Evolutionary conservation across 2,329 filamentous ascomycete genomes (phyloP).

Genomic region (Cladorrhinum sp.): DNA sequence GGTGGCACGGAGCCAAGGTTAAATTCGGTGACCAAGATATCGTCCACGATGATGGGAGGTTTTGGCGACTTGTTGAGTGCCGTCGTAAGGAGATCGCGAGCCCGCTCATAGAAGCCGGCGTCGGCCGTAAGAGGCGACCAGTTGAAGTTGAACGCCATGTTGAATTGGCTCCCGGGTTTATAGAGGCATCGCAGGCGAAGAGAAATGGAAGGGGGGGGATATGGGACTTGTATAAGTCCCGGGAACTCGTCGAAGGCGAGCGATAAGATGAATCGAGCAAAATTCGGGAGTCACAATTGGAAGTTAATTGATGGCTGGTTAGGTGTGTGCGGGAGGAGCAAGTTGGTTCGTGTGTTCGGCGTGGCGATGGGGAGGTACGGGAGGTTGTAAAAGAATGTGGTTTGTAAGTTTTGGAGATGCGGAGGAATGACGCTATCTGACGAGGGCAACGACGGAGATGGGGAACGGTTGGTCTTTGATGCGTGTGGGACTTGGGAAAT

Average conservation of each 20-base stretch:
- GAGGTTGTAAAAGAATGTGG: slow-evolving; percentile 2
- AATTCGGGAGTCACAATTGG: background rate
- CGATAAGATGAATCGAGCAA: background rate
- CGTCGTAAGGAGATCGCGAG: slow-evolving; percentile 88
- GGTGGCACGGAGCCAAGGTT: slow-evolving; percentile 94
- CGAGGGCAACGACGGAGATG: background rate
- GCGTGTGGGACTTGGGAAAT: slow-evolving; percentile 20
- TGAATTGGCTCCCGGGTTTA: slow-evolving; percentile 43
- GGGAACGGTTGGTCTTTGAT: slow-evolving; percentile 18
- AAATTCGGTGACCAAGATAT: slow-evolving; percentile 96
- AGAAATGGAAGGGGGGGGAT: background rate
- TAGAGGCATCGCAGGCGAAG: slow-evolving; percentile 25
- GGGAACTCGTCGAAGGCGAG: background rate
- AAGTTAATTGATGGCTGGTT: background rate
- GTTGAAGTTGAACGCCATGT: slow-evolving; percentile 99
- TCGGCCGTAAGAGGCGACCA: slow-evolving; percentile 98
- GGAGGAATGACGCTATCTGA: slow-evolving; percentile 27
- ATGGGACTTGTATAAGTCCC: background rate
- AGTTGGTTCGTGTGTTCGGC: background rate
- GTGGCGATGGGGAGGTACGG: slow-evolving; percentile 4
- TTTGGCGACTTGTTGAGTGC: slow-evolving; percentile 98
- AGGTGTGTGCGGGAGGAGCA: background rate
- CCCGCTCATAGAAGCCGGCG: slow-evolving; percentile 83
- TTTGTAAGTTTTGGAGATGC: slow-evolving; percentile 13
- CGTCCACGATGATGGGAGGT: slow-evolving; percentile 97